Evolutionary conservation across 768 basidiomycete species (phyloP).

Genomic region (Asterophora parasitica): DNA sequence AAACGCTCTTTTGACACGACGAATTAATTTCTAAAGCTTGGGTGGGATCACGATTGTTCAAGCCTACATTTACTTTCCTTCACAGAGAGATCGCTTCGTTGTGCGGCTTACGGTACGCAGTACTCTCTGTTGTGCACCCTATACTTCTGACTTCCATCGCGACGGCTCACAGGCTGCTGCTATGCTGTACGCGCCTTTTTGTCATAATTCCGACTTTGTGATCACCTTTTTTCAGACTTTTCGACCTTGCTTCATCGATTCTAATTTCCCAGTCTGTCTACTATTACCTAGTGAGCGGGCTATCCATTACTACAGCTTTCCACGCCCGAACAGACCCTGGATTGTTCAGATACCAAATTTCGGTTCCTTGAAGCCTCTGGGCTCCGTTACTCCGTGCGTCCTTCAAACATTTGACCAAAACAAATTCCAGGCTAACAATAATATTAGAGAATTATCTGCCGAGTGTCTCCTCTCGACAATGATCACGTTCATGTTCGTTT

Average conservation of each 20-base stretch:
- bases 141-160: not conserved
- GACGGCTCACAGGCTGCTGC: slow-evolving; percentile 15
- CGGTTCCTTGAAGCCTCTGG: slow-evolving; percentile 33
- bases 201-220: not conserved
- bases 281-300: slow-evolving; percentile 34
- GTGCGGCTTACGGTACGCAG: slow-evolving; percentile 28
- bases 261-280: slow-evolving; percentile 41
- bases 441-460: slow-evolving; percentile 31
- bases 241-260: slow-evolving; percentile 35
- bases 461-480: slow-evolving; percentile 40
- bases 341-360: slow-evolving; percentile 36
- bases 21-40: slow-evolving; percentile 22
- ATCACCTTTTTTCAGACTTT: slow-evolving; percentile 13
- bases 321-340: too few relatives aligned
- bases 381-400: slow-evolving; percentile 36
- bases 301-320: too few relatives aligned
- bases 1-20: not conserved
- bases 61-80: slow-evolving; percentile 36
- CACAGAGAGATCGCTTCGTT: slow-evolving; percentile 20
- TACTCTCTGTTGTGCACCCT: not conserved
- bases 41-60: slow-evolving; percentile 38
- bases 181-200: slow-evolving; percentile 22
- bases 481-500: slow-evolving; percentile 37
- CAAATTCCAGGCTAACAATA: not conserved
- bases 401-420: too few relatives aligned